Evolutionary conservation across 495 filamentous ascomycete species (phyloP).

Genomic region (Lentithecium fluviatile): DNA sequence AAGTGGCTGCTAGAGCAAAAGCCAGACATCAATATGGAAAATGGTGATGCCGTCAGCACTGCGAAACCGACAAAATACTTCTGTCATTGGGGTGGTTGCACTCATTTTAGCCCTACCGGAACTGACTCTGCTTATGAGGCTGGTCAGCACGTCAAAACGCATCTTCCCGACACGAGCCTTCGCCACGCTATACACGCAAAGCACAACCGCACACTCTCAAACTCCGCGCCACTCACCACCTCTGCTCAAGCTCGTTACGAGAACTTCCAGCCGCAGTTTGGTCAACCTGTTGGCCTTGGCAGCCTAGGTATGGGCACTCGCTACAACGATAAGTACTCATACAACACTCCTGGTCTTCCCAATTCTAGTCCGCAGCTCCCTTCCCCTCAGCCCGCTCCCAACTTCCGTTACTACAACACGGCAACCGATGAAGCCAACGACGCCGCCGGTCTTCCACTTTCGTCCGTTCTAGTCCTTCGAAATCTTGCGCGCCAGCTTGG

Average conservation of each 20-base stretch:
- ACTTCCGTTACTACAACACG: conserved; percentile 61
- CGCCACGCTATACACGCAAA: conserved; percentile 35
- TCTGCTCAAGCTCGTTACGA: conserved; percentile 21
- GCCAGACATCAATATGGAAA: conserved; percentile 34
- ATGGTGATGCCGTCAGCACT: conserved; percentile 22
- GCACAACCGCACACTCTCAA: conserved; percentile 36
- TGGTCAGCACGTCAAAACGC: conserved; percentile 63
- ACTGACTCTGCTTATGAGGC: conserved; percentile 51
- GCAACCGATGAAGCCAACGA: conserved; percentile 76
- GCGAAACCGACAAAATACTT: conserved; percentile 23
- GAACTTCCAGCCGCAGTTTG: conserved; percentile 34
- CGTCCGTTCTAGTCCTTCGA: conserved; percentile 78
- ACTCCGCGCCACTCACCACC: conserved; percentile 13
- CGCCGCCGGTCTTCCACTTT: conserved; percentile 79
- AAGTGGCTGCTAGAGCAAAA: conserved; percentile 34
- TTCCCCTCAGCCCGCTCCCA: conserved; percentile 46
- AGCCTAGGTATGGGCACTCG: conserved; percentile 18
- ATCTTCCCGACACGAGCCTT: conserved; percentile 54
- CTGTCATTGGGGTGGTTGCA: conserved; percentile 62
- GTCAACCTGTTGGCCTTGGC: conserved; percentile 23
- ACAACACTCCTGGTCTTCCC: conserved; percentile 32
- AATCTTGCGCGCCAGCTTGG: conserved; percentile 65
- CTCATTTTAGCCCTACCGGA: conserved; percentile 48
- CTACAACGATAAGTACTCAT: conserved; percentile 45
- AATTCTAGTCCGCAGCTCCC: conserved; percentile 33